A percentile compares a stretch with the other conserved stretches of the same genome.
Conservation (phyloP, 441 rosid species). For the Mallotus repandus region DNA sequence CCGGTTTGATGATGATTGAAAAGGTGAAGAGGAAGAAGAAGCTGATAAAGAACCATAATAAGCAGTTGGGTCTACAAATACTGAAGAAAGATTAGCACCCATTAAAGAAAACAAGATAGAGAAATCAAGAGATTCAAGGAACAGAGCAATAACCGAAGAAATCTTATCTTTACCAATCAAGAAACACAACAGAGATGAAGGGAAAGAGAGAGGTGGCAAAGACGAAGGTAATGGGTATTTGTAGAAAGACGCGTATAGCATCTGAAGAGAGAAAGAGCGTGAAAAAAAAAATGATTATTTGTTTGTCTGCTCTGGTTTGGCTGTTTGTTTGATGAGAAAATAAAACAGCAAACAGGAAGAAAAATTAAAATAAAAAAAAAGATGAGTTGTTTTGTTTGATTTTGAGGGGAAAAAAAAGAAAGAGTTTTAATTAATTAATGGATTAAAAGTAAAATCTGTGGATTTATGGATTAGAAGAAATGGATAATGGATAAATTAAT, state of each 20-base stretch:
- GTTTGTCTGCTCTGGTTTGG: conserved; percentile 1
- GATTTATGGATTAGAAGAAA: no score
- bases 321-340: conserved; percentile 18
- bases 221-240: conserved; percentile 9
- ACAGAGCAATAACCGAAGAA: not conserved
- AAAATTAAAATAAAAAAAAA: not conserved
- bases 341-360: not conserved
- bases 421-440: not conserved
- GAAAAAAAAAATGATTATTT: not conserved
- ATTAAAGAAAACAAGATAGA: conserved; percentile 25
- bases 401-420: not conserved
- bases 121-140: not conserved
- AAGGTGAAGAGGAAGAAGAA: not conserved
- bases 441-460: not conserved
- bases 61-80: conserved; percentile 30
- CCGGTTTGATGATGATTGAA: conserved; percentile 3
- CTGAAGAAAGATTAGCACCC: conserved; percentile 60
- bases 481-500: no score
- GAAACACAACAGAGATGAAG: not conserved
- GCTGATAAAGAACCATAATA: conserved; percentile 8
- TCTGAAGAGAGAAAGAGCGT: not conserved
- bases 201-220: not conserved
- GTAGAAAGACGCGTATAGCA: conserved; percentile 26
- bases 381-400: not conserved
- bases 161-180: not conserved